A percentile compares a stretch with the other conserved stretches of the same genome.
phyloP scores from a whole-genome alignment of 2,329 filamentous ascomycete species.

The Trichophyton verrucosum region DNA sequence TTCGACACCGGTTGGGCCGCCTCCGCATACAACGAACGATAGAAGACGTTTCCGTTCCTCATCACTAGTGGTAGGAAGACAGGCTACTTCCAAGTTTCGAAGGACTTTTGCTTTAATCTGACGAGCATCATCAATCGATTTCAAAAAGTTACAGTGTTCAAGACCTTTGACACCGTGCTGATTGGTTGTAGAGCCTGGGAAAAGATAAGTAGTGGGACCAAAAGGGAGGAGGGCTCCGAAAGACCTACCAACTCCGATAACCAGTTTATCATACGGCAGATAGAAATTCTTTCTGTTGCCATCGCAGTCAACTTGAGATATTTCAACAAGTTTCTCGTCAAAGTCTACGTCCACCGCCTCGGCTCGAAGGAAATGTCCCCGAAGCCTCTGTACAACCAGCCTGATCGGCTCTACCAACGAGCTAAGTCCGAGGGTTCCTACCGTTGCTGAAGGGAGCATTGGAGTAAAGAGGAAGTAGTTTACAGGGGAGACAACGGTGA shows the following conservation, averaged over 20 bases:
- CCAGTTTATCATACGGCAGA: conserved; percentile 91
- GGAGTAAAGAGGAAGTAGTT: conserved; percentile 98
- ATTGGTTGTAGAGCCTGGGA: conserved; percentile 66
- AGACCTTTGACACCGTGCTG: conserved; percentile 91
- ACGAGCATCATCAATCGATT: conserved; percentile 86
- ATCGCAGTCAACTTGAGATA: conserved; percentile 56
- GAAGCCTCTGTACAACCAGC: conserved; percentile 62
- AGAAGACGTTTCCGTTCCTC: conserved; percentile 75
- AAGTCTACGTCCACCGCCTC: conserved; percentile 83
- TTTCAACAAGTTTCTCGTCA: conserved; percentile 77
- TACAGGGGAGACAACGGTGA: conserved; percentile 84
- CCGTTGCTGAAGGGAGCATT: conserved; percentile 93
- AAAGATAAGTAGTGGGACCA: neutral
- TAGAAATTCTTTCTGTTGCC: conserved; percentile 78
- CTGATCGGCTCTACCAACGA: conserved; percentile 89
- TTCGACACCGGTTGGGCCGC: conserved; percentile 91
- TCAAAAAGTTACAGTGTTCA: conserved; percentile 87
- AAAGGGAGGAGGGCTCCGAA: neutral
- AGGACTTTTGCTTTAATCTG: conserved; percentile 80
- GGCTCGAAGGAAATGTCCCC: conserved; percentile 82
- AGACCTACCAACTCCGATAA: conserved; percentile 62
- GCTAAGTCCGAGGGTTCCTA: conserved; percentile 82
- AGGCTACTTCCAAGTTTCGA: conserved; percentile 78
- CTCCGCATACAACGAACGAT: conserved; percentile 92
- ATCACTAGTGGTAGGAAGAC: conserved; percentile 81